phyloP scores from a whole-genome alignment of 164 flowering plant species.

The Amborella trichopoda region DNA sequence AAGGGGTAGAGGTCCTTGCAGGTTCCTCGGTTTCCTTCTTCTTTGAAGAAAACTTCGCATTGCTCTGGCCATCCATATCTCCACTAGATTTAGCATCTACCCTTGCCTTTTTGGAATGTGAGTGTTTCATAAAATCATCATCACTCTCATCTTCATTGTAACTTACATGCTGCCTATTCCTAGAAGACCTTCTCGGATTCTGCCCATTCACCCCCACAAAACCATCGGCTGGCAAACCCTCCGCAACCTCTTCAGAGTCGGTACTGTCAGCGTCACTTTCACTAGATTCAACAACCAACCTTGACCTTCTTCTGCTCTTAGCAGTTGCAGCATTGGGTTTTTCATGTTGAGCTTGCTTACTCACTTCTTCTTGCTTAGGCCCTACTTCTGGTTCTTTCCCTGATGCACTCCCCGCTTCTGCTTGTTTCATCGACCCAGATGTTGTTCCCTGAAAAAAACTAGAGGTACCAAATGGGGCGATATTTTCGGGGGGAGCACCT shows the following conservation, averaged over 20 bases:
- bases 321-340: no score
- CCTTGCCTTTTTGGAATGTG: constrained; percentile 16
- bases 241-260: not conserved
- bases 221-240: not conserved
- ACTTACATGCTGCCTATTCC: constrained; percentile 33
- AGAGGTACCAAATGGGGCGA: not conserved
- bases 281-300: not conserved
- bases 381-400: not conserved
- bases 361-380: not conserved
- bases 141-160: constrained; percentile 40
- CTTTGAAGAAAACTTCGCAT: constrained; percentile 8
- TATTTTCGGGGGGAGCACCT: not conserved
- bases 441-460: not conserved
- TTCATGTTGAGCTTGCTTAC: no score
- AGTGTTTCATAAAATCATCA: constrained; percentile 21
- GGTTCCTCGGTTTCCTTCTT: constrained; percentile 1
- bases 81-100: constrained; percentile 10
- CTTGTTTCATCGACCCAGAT: not conserved
- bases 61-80: constrained; percentile 6
- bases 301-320: constrained; percentile 1
- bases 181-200: constrained; percentile 27
- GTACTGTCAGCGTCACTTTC: not conserved
- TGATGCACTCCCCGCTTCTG: not conserved
- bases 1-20: constrained; percentile 3
- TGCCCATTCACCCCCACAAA: constrained; percentile 6